Conservation (phyloP, 225 moss, liverwort and hornwort genomes). For the Polytrichum commune region DNA sequence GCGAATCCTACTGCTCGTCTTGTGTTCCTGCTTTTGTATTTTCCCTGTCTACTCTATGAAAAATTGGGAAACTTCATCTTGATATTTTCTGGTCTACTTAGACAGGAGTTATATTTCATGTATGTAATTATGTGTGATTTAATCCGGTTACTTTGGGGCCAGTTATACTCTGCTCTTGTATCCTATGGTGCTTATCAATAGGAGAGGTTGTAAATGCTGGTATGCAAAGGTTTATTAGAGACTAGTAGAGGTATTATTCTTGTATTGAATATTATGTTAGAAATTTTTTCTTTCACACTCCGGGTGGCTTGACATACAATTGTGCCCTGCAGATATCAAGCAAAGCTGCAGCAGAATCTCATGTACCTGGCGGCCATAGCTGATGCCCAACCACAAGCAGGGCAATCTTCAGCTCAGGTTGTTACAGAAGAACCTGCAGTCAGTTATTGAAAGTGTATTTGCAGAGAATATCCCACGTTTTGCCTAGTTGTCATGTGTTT, state of each 20-base stretch:
- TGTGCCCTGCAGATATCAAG: conserved; percentile 42
- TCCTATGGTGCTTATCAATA: not conserved
- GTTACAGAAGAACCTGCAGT: too few species aligned
- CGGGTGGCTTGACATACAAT: not conserved
- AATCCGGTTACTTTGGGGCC: too few species aligned
- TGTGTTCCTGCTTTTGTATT: not conserved
- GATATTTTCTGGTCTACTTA: not conserved
- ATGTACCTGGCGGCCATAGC: conserved; percentile 66
- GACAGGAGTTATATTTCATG: too few species aligned
- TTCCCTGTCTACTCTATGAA: not conserved
- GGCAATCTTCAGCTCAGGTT: conserved; percentile 56
- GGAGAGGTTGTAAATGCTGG: not conserved
- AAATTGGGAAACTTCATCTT: not conserved
- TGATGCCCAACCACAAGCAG: conserved; percentile 65
- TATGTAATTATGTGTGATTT: too few species aligned
- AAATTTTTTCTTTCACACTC: not conserved
- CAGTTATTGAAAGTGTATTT: too few species aligned
- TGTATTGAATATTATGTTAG: too few species aligned
- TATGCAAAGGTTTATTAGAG: not conserved
- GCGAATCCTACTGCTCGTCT: conserved; percentile 11
- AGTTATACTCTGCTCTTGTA: too few species aligned
- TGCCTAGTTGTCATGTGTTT: too few species aligned
- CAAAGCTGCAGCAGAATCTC: conserved; percentile 65
- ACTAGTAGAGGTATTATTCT: not conserved
- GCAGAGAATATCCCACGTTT: too few species aligned